These are phyloP conservation scores for Globisporangium heterothallicum DNA, from an alignment of 352 stramenopile genomes.

Conservation along the genomic window DNA sequence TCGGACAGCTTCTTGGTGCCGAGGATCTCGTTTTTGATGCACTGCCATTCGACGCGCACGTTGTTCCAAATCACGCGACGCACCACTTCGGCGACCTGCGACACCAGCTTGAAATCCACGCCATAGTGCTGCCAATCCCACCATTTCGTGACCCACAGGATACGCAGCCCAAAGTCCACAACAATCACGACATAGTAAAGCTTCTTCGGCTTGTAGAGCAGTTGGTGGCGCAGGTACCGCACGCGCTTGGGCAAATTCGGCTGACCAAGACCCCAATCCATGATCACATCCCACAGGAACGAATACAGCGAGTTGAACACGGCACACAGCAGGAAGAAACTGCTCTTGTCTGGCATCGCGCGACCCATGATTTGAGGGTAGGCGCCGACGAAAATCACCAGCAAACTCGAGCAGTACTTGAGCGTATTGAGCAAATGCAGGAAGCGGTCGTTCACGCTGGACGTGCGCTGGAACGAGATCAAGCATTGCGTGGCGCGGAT, in stretches of 20 bases:
- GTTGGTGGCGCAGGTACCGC: constrained; percentile 55
- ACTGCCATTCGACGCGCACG: constrained; percentile 91
- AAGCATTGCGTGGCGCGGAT: constrained; percentile 78
- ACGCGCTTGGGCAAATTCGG: constrained; percentile 38
- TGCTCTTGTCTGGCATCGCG: constrained; percentile 41
- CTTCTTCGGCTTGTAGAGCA: constrained; percentile 47
- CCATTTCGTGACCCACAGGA: constrained; percentile 93
- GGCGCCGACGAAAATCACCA: constrained; percentile 74
- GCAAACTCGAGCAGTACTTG: constrained; percentile 79
- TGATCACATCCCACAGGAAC: constrained; percentile 96
- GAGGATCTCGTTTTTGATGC: constrained; percentile 73
- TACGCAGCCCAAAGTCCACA: constrained; percentile 91
- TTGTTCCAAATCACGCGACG: constrained; percentile 92
- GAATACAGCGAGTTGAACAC: constrained; percentile 95
- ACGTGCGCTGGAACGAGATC: constrained; percentile 74
- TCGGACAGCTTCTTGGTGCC: constrained; percentile 50
- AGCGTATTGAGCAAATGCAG: constrained; percentile 81
- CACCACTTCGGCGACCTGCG: constrained; percentile 89
- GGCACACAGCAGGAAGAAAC: constrained; percentile 69
- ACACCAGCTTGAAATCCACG: constrained; percentile 77
- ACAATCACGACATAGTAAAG: constrained; percentile 92
- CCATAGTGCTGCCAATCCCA: constrained; percentile 73
- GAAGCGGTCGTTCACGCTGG: constrained; percentile 65
- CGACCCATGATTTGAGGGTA: constrained; percentile 67
- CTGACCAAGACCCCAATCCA: constrained; percentile 94